A percentile compares a stretch with the other conserved stretches of the same genome.
phyloP scores from a whole-genome alignment of 176 grass and related monocot genomes.

The Puccinellia tenuiflora region DNA sequence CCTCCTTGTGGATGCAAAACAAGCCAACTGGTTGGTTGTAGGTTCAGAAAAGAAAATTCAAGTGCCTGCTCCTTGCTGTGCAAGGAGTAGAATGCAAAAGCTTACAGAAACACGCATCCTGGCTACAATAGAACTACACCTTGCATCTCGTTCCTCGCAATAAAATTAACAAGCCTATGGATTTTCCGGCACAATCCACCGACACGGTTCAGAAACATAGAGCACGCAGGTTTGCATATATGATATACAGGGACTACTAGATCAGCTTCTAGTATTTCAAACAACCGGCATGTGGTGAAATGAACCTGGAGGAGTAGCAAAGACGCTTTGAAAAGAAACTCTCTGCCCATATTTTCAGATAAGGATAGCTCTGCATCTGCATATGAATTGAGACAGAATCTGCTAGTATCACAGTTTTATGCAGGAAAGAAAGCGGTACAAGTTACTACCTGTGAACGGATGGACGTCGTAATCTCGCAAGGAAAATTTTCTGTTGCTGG shows the following conservation, averaged over 20 bases:
- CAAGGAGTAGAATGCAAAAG: no score
- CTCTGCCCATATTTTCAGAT: neutral
- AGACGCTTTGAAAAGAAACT: neutral
- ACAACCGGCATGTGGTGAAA: neutral
- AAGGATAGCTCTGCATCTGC: neutral
- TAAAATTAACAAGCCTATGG: neutral
- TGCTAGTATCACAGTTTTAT: neutral
- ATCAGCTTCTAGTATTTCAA: neutral
- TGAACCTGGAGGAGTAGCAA: neutral
- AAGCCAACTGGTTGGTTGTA: neutral
- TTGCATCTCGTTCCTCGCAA: neutral
- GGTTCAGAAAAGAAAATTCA: neutral
- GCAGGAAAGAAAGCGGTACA: neutral
- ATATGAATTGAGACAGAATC: neutral
- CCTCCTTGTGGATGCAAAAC: neutral
- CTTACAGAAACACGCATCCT: no score
- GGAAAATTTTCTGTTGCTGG: neutral
- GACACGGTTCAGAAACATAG: neutral
- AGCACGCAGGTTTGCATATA: neutral
- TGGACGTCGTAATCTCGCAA: neutral
- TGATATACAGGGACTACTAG: neutral
- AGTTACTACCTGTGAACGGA: neutral
- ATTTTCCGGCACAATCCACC: neutral
- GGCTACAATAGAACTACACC: neutral
- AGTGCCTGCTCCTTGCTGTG: neutral